Evolutionary conservation across 495 filamentous ascomycete genomes (phyloP).

Genomic region (Chlorociboria aeruginascens): DNA sequence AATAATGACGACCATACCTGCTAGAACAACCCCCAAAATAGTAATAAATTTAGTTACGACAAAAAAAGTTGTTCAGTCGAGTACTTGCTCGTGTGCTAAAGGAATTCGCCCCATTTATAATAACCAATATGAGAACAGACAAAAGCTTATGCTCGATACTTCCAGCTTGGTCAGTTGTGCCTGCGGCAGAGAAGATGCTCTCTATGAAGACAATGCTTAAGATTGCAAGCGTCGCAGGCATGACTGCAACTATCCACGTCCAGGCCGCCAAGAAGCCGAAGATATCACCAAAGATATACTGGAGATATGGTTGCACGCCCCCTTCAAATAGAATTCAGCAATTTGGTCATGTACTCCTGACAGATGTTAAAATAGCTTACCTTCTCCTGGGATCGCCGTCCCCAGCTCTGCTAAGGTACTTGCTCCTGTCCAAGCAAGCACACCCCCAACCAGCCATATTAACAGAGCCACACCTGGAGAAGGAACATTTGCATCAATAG

Average conservation of each 20-base stretch:
- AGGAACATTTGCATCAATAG: slow-evolving; percentile 43
- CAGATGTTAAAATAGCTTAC: slow-evolving; percentile 15
- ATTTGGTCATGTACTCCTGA: neutral
- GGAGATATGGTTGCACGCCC: slow-evolving; percentile 42
- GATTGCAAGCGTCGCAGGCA: slow-evolving; percentile 45
- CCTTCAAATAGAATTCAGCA: slow-evolving; percentile 17
- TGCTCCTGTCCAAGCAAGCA: slow-evolving; percentile 45
- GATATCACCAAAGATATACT: slow-evolving; percentile 41
- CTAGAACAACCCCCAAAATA: slow-evolving; percentile 34
- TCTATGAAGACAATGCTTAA: slow-evolving; percentile 48
- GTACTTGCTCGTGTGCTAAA: slow-evolving; percentile 45
- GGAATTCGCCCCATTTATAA: slow-evolving; percentile 38
- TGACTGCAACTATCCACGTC: slow-evolving; percentile 46
- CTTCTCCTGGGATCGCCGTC: slow-evolving; percentile 37
- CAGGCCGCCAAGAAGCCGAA: slow-evolving; percentile 43
- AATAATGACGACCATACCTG: slow-evolving; percentile 32
- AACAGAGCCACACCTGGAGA: slow-evolving; percentile 39
- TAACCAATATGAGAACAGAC: slow-evolving; percentile 30
- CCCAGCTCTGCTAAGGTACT: slow-evolving; percentile 42
- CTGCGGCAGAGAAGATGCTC: slow-evolving; percentile 35
- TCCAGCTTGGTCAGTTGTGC: slow-evolving; percentile 30
- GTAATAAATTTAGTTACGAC: slow-evolving; percentile 36
- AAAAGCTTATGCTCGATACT: slow-evolving; percentile 33
- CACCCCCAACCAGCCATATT: slow-evolving; percentile 39
- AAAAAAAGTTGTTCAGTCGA: slow-evolving; percentile 42